phyloP scores from a whole-genome alignment of 345 rosid genomes.

The Tarenaya hassleriana region DNA sequence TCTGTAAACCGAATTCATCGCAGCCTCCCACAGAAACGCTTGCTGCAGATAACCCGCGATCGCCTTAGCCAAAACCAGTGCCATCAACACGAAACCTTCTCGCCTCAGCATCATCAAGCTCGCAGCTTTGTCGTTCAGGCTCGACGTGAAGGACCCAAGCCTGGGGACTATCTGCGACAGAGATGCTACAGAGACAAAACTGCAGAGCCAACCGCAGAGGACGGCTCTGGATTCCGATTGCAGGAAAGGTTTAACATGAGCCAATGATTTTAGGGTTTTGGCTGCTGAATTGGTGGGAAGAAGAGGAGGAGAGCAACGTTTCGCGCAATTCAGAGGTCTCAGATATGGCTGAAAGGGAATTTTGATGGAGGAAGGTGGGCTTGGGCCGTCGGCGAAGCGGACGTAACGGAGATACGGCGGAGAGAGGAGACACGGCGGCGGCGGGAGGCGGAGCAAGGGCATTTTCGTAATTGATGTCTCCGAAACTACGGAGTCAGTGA shows the following conservation, averaged over 20 bases:
- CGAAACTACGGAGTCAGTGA: too few species aligned
- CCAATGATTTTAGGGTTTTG: slow-evolving; percentile 35
- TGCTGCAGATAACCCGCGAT: slow-evolving; percentile 68
- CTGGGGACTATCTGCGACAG: slow-evolving; percentile 67
- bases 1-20: slow-evolving; percentile 43
- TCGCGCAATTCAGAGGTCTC: slow-evolving; percentile 29
- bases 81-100: slow-evolving; percentile 41
- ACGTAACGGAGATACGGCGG: slow-evolving; percentile 18
- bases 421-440: slow-evolving; percentile 20
- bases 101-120: slow-evolving; percentile 29
- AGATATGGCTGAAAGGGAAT: slow-evolving; percentile 16
- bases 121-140: slow-evolving; percentile 22
- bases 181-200: slow-evolving; percentile 61
- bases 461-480: slow-evolving; percentile 3
- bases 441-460: slow-evolving; percentile 20
- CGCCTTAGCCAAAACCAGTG: slow-evolving; percentile 42
- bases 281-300: slow-evolving; percentile 14
- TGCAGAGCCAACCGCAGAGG: slow-evolving; percentile 79
- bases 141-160: slow-evolving; percentile 46
- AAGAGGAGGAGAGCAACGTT: slow-evolving; percentile 13
- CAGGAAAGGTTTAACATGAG: slow-evolving; percentile 47
- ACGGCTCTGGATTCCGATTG: slow-evolving; percentile 49
- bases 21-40: slow-evolving; percentile 78
- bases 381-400: slow-evolving; percentile 7
- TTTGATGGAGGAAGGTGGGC: slow-evolving; percentile 16